These are phyloP conservation scores for Phytopythium ostracodes DNA, from an alignment of 352 stramenopile genomes.

Conservation along the genomic window DNA sequence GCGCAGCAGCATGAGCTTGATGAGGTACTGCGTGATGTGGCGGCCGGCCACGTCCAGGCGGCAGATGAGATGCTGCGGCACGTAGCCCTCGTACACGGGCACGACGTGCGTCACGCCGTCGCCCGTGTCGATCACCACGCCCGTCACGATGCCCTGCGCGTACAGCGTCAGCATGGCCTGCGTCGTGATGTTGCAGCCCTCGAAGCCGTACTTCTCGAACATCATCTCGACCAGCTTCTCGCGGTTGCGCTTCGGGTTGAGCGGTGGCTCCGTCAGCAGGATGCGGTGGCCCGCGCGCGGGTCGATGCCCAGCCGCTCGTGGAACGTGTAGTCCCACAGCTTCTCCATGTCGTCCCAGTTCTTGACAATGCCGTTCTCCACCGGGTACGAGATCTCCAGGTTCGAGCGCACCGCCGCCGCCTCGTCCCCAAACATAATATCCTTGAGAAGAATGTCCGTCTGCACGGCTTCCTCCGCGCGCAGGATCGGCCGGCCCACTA, in stretches of 20 bases:
- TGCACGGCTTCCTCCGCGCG: conserved; percentile 90
- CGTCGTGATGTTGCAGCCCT: conserved; percentile 87
- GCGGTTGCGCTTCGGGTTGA: conserved; percentile 91
- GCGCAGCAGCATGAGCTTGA: conserved; percentile 90
- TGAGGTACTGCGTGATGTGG: conserved; percentile 94
- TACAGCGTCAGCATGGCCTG: conserved; percentile 94
- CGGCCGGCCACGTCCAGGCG: conserved; percentile 90
- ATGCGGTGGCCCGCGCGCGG: conserved; percentile 76
- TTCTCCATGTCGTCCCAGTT: conserved; percentile 98
- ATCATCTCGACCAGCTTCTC: conserved; percentile 91
- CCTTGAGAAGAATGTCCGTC: conserved; percentile 85
- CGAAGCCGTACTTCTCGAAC: conserved; percentile 93
- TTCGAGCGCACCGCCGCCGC: conserved; percentile 82
- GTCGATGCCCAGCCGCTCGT: conserved; percentile 83
- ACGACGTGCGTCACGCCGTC: conserved; percentile 94
- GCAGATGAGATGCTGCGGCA: conserved; percentile 88
- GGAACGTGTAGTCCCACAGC: conserved; percentile 96
- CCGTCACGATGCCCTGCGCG: conserved; percentile 86
- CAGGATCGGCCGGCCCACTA: conserved; percentile 93
- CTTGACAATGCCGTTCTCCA: conserved; percentile 96
- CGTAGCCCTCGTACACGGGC: conserved; percentile 89
- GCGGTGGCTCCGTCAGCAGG: conserved; percentile 89
- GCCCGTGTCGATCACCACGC: conserved; percentile 91
- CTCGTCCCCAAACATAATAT: conserved; percentile 96
- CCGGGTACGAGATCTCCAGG: conserved; percentile 87